Base-by-base conservation (phyloP, 1,284 basidiomycete species). In the Tausonia pullulans region DNA sequence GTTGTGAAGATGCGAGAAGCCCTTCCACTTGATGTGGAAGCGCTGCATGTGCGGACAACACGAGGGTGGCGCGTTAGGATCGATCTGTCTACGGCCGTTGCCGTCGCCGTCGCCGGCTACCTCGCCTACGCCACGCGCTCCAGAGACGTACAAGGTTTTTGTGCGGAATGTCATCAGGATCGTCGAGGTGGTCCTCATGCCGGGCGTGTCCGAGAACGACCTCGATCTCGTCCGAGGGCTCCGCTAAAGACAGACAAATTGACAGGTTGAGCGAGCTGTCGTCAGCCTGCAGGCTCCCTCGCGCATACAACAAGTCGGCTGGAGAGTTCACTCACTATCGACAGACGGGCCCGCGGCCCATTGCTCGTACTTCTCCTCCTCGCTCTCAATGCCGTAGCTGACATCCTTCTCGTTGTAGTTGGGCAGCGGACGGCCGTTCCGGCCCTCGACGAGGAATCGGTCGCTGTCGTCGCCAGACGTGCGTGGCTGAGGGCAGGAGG, bases 1-100 rank as follows among this genome's bases (percentile, higher is more conserved):
- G 74, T 98, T 96, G 79, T 94, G 90, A 14, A 94, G 81, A 74
- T 94, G 90, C 11, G 90, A 94, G 75, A 91, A 94, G 68, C 84
- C 85, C 77, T 93, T 94, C 91, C 91, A 95, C 76, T 95, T 95
- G 79, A 95, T 91, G 75, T 93, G 89, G 79, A 88, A 95, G 59
- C 91, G 90, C 90, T 93, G 71, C 6, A 51, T 58, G 43, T 27
- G 27, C 27, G 27, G 27, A 27, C 27, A 68, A 58, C 7, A 10
- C 6, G 41, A 46, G 27, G 16, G 9, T 16, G 61, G 16, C 40
- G 4, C 2, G 27, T 27, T 27, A 27, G 27, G 27, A 27, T 27
- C 27, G 27, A 27, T 27, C 27, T 27, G 27, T 27, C 27, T 27
- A 27, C 27, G 27, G 27, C 27, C 27, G 27, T 27, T 27, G 27